phyloP scores from a whole-genome alignment of 805 yeast species.

The Candida namnaoensis region DNA sequence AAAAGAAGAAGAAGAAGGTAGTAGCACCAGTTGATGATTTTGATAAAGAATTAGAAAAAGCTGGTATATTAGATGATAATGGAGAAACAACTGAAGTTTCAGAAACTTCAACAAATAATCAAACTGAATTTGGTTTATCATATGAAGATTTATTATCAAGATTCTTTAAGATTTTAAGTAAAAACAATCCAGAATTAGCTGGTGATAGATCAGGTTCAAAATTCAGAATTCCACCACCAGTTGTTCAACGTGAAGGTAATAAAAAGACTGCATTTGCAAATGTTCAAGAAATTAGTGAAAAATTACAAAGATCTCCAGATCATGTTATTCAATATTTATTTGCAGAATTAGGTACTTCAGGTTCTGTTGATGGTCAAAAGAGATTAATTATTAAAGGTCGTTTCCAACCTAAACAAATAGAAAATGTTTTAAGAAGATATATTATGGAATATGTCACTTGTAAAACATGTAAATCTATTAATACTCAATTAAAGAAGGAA shows the following conservation, averaged over 20 bases:
- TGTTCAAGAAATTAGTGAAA: conserved; percentile 89
- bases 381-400: conserved; percentile 97
- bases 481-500: conserved; percentile 93
- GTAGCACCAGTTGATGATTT: conserved; percentile 64
- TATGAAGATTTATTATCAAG: conserved; percentile 75
- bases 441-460: conserved; percentile 97
- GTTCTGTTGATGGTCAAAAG: conserved; percentile 97
- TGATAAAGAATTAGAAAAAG: conserved; percentile 82
- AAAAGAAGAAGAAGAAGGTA: conserved; percentile 72
- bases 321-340: conserved; percentile 94
- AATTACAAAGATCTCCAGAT: conserved; percentile 93
- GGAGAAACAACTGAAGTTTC: conserved; percentile 8
- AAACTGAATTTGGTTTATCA: conserved; percentile 49
- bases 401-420: conserved; percentile 96
- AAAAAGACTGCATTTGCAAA: conserved; percentile 95
- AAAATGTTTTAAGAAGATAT: conserved; percentile 91
- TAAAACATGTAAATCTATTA: conserved; percentile 97
- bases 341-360: conserved; percentile 99
- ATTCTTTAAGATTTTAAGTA: conserved; percentile 77
- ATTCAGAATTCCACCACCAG: conserved; percentile 96
- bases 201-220: conserved; percentile 91
- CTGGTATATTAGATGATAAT: conserved; percentile 62
- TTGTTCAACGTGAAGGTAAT: conserved; percentile 93
- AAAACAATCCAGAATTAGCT: conserved; percentile 96
- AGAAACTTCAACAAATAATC: conserved; percentile 15